Percentiles rank a stretch among this genome's conserved stretches.
Evolutionary conservation across 2,329 filamentous ascomycete species (phyloP).

Genomic region (Colletotrichum lini): DNA sequence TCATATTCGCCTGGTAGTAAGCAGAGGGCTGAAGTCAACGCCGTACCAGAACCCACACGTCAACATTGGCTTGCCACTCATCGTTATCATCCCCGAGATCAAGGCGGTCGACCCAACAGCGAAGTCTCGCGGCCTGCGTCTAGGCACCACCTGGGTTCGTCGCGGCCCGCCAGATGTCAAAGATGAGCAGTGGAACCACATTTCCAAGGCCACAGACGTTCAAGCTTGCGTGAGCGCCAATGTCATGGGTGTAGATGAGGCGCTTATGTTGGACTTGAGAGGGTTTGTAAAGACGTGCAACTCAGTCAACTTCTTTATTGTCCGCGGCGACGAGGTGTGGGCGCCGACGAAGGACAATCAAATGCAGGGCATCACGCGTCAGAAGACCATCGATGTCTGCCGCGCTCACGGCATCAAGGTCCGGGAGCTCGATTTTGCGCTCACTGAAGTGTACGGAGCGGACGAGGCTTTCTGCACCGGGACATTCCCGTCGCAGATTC

Average conservation of each 20-base stretch:
- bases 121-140: conserved; percentile 45
- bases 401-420: conserved; percentile 46
- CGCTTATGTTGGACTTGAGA: conserved; percentile 48
- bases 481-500: conserved; percentile 49
- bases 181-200: conserved; percentile 52
- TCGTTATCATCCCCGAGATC: conserved; percentile 50
- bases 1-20: conserved; percentile 49
- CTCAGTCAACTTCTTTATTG: conserved; percentile 52
- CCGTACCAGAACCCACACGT: conserved; percentile 49
- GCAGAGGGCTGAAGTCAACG: conserved; percentile 48
- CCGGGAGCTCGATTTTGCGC: conserved; percentile 48
- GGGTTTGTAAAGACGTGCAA: conserved; percentile 52
- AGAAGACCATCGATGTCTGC: conserved; percentile 51
- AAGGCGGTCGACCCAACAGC: conserved; percentile 46
- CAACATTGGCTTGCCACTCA: conserved; percentile 48
- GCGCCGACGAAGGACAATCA: conserved; percentile 51
- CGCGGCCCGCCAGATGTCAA: conserved; percentile 51
- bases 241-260: conserved; percentile 50
- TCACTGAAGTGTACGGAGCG: conserved; percentile 50
- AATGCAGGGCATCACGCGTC: conserved; percentile 51
- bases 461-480: conserved; percentile 51
- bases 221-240: conserved; percentile 50
- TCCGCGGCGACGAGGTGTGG: conserved; percentile 51
- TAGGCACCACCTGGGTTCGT: conserved; percentile 49
- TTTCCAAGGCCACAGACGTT: conserved; percentile 51